Base-by-base conservation (phyloP, 176 grass and related monocot genomes). In the Hyparrhenia diplandra region DNA sequence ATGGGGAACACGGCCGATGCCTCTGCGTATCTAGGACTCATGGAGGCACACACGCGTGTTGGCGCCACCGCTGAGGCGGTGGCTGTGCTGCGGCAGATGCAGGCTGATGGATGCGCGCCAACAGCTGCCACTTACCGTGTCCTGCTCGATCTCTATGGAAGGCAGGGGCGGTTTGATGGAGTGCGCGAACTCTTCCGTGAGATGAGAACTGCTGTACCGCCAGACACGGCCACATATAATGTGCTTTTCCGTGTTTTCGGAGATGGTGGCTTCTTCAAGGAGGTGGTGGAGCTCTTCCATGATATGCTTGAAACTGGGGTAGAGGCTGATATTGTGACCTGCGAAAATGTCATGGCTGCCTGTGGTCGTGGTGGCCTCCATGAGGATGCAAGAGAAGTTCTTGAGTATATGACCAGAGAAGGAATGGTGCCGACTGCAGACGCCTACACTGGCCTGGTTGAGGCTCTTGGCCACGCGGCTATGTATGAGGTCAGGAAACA, bases 191-290 rank as follows among this genome's bases (percentile, higher is more conserved):
- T 98, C 32, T 98, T 98, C 67, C 62, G 84, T 21, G 92, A 98
- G 90, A 98, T 98, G 95, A 98, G 94, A 78, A 84, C 86, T 9
- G 77, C 87, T 42, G 90, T 94, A 13, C 81, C 81, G 10, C 92
- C 95, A 2, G 92, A 98, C 64, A 91, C 91, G 23, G 88, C 88
- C 32, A 98, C 95, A 2, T 98, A 98, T 78, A 98, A 98, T 74
- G 93, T 98, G 54, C 87, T 98, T 61, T 84, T 98, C 63, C 80
- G 64, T 64, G 92, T 94, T 11, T 94, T 93, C 20, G 92, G 90
- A 6, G 92, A 98, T 43, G 95, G 95, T 12, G 95, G 95, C 1
- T 98, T 94, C 85, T 98, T 98, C 87, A 89, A 91, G 84, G 95
- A 98, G 79, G 95, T 95, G 16, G 84, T 98, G 71, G 93, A 89